Conservation (phyloP, 1,284 basidiomycete species). For the Cutaneotrichosporon spelunceum region DNA sequence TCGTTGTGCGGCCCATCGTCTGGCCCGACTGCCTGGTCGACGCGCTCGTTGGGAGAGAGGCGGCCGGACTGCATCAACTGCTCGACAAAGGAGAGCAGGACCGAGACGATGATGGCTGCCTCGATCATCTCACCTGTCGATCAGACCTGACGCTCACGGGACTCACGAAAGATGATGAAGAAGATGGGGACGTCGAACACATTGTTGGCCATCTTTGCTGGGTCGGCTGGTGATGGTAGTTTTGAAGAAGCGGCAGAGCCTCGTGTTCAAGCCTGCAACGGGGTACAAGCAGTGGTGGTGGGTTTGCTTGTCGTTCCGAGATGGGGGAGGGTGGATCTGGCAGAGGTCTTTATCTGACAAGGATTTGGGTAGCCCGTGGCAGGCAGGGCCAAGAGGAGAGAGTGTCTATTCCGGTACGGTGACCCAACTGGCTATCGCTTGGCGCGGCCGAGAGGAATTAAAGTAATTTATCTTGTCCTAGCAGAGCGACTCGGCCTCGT, state of each 20-base stretch:
- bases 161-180: constrained; percentile 53
- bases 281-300: neutral
- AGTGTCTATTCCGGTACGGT: neutral
- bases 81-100: constrained; percentile 53
- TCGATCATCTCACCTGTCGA: constrained; percentile 49
- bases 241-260: neutral
- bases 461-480: too few relatives aligned
- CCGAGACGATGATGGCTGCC: constrained; percentile 52
- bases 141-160: neutral
- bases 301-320: neutral
- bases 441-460: constrained; percentile 6
- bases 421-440: neutral
- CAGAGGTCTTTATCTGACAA: neutral
- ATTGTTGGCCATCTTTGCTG: constrained; percentile 41
- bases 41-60: constrained; percentile 22
- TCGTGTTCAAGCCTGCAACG: neutral
- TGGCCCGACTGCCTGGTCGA: constrained; percentile 12
- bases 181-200: constrained; percentile 52
- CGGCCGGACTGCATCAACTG: constrained; percentile 50
- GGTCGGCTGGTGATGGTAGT: neutral
- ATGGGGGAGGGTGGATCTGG: too few relatives aligned
- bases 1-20: constrained; percentile 17
- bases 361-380: neutral
- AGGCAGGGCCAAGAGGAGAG: neutral
- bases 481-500: too few relatives aligned